phyloP scores from a whole-genome alignment of 2,329 filamentous ascomycete species.

The Fusarium hostae region DNA sequence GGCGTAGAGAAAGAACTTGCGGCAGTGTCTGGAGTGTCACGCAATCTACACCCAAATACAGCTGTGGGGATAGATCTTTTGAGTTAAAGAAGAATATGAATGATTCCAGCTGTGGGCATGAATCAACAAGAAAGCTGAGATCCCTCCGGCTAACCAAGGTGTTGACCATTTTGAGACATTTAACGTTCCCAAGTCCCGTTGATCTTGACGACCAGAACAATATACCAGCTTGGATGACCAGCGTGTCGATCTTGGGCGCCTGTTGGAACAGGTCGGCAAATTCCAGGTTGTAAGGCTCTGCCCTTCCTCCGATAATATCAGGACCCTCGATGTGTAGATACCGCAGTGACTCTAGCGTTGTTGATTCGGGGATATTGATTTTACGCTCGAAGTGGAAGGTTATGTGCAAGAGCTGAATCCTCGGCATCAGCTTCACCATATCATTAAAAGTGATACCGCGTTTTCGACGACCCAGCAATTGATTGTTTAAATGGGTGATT shows the following conservation, averaged over 20 bases:
- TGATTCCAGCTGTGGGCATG: not conserved
- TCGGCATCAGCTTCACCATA: not conserved
- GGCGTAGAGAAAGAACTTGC: not conserved
- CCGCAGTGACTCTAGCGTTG: not conserved
- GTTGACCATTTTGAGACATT: not conserved
- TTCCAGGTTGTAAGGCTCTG: too few species aligned
- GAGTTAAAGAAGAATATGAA: too few species aligned
- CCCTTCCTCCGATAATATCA: too few species aligned
- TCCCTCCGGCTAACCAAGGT: rapidly evolving
- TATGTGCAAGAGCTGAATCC: not conserved
- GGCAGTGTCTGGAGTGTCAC: not conserved
- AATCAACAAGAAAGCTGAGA: not conserved
- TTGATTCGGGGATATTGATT: not conserved
- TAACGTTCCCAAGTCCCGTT: not conserved
- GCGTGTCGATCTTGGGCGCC: not conserved
- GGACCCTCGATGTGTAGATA: not conserved
- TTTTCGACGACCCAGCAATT: not conserved
- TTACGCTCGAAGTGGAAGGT: rapidly evolving
- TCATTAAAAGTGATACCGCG: not conserved
- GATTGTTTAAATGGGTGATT: too few species aligned
- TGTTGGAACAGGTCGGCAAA: not conserved
- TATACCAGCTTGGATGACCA: not conserved
- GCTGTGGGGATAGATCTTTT: too few species aligned
- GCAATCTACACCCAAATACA: not conserved
- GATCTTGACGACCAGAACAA: not conserved